phyloP scores from a whole-genome alignment of 192 early-diverging fungal genomes.

The Coemansia asiatica region DNA sequence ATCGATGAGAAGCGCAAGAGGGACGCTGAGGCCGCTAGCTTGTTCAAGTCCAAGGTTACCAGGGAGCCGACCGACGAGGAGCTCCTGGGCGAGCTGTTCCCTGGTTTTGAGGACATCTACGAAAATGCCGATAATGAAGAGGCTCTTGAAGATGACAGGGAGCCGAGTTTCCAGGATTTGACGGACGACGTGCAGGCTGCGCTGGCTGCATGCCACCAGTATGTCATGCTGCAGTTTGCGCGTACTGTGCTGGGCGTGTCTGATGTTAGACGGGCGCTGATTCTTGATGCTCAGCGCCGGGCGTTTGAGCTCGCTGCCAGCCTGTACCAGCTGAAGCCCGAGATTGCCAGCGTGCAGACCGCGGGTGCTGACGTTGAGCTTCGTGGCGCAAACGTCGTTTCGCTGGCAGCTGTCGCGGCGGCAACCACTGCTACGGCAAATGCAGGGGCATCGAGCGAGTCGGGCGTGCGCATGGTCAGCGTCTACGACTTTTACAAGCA shows the following conservation, averaged over 20 bases:
- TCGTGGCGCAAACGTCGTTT: constrained; percentile 38
- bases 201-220: constrained; percentile 55
- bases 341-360: constrained; percentile 13
- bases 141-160: constrained; percentile 1
- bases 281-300: constrained; percentile 27
- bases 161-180: constrained; percentile 52
- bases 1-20: constrained; percentile 30
- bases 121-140: constrained; percentile 47
- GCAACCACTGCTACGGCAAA: neutral
- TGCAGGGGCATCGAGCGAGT: neutral
- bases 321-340: constrained; percentile 17
- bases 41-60: constrained; percentile 28
- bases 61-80: constrained; percentile 67
- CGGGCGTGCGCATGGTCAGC: constrained; percentile 27
- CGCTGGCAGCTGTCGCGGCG: constrained; percentile 31
- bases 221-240: constrained; percentile 56
- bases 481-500: constrained; percentile 93
- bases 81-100: constrained; percentile 76
- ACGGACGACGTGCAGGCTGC: constrained; percentile 53
- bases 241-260: neutral
- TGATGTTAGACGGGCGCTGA: constrained; percentile 16
- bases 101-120: constrained; percentile 72
- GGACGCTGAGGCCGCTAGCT: constrained; percentile 37
- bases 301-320: constrained; percentile 30
- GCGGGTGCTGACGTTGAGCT: constrained; percentile 14